Evolutionary conservation across 2,329 filamentous ascomycete species (phyloP), one percentile per base, ranked within the genome.

Genomic region (Xylariaceae sp.): DNA sequence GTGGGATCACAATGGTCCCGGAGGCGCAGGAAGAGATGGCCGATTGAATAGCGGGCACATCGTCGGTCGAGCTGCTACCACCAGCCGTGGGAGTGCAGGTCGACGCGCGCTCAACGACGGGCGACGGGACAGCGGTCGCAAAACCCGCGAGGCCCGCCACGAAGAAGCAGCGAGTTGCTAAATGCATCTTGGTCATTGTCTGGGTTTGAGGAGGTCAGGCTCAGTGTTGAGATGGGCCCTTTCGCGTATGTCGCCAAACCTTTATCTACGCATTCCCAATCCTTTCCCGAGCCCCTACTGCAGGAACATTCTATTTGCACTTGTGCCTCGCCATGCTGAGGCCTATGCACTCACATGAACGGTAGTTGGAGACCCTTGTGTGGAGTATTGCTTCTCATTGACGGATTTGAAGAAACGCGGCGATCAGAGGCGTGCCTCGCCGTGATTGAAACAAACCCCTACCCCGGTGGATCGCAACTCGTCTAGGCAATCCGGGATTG

Each of bases 331-430:
- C 22, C 22, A 38, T 16, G 13, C 13, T 38, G 34, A 38, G 5
- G 9, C 16, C 5, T 38, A 36, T 38, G 16, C 10, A 13, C 16
- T 4, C 34, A 4, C 13, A 38, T 38, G 34, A 38, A 38, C 13
- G 34, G 10, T 13, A 16, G 16, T 14, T 14, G 34, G 5, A 13
- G 34, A 38, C 5, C 16, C 16, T 38, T 16, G 16, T 10, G 34
- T 38, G 13, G 13, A 38, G 22, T 28, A 38, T 38, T 38, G 34
- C 34, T 38, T 50, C 16, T 53, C 17, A 56, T 54, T 54, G 54
- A 56, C 48, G 54, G 54, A 51, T 51, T 56, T 48, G 36, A 18
- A 56, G 41, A 50, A 50, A 42, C 11, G 53, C 50, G 46, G 53
- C 31, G 7, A 28, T 28, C 22, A 28, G 22, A 28, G 22, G 4